A percentile compares a stretch with the other conserved stretches of the same genome.
phyloP scores from a whole-genome alignment of 495 filamentous ascomycete species.

The Talaromyces thailandensis region DNA sequence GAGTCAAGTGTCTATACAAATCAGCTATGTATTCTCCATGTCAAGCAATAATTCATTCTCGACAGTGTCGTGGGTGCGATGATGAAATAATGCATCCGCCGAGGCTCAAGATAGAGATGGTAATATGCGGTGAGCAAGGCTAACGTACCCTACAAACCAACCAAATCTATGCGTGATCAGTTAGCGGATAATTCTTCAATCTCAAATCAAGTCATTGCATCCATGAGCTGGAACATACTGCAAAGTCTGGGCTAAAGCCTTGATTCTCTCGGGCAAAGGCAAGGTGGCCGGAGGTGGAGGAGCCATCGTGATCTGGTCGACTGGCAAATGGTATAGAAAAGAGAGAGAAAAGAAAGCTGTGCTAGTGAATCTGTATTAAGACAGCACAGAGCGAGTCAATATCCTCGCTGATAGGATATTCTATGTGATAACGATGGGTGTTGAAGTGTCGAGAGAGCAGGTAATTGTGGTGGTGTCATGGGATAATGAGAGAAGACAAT shows the following conservation, averaged over 20 bases:
- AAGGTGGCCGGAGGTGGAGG: slow-evolving; percentile 64
- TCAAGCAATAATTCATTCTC: neutral
- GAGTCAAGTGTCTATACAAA: slow-evolving; percentile 59
- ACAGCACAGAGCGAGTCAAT: neutral
- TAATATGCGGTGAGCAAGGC: slow-evolving; percentile 11
- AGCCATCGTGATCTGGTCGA: slow-evolving; percentile 47
- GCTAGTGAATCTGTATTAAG: neutral
- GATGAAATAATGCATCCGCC: neutral
- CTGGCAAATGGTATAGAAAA: neutral
- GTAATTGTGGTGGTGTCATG: neutral
- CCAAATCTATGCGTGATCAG: slow-evolving; percentile 37
- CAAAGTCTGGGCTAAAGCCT: slow-evolving; percentile 72
- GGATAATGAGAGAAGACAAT: neutral
- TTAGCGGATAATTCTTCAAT: slow-evolving; percentile 20
- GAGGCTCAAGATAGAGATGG: slow-evolving; percentile 8
- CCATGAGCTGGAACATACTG: slow-evolving; percentile 52
- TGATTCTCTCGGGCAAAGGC: slow-evolving; percentile 65
- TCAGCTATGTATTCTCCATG: neutral
- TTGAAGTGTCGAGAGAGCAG: neutral
- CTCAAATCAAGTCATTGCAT: slow-evolving; percentile 23
- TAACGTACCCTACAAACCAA: slow-evolving; percentile 86
- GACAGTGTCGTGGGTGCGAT: neutral
- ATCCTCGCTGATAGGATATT: neutral
- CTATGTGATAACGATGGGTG: neutral
- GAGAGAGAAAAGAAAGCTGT: neutral